A percentile compares a stretch with the other conserved stretches of the same genome.
Conservation (phyloP, 2,329 filamentous ascomycete genomes). For the Aspergillus costaricaensis region DNA sequence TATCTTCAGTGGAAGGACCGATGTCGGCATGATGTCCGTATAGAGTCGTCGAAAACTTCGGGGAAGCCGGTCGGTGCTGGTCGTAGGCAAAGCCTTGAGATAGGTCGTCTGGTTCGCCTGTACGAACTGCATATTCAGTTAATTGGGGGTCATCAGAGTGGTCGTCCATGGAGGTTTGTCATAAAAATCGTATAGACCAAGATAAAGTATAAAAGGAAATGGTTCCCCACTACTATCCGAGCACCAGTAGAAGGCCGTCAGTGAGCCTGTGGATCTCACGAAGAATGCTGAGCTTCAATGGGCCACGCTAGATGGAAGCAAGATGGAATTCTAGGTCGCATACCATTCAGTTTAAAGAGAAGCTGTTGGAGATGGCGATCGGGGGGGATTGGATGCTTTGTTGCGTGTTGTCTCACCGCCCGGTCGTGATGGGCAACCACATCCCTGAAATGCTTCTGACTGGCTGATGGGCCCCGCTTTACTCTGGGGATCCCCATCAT, state of each 20-base stretch:
- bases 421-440: slow-evolving; percentile 1
- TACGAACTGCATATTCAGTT: background rate
- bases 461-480: background rate
- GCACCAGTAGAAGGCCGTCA: background rate
- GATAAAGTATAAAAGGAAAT: slow-evolving; percentile 1
- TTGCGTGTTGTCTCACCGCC: background rate
- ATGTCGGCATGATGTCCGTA: slow-evolving; percentile 11
- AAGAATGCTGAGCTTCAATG: background rate
- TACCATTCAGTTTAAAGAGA: background rate
- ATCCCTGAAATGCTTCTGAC: background rate
- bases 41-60: background rate
- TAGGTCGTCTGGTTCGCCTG: background rate
- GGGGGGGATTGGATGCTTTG: background rate
- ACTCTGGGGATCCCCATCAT: background rate
- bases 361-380: background rate
- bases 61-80: background rate
- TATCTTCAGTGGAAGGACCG: slow-evolving; percentile 20
- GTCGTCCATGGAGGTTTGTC: slow-evolving; percentile 1
- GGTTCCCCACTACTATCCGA: background rate
- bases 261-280: background rate
- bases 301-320: background rate
- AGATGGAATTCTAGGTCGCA: background rate
- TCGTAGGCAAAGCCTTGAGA: background rate
- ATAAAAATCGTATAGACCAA: background rate
- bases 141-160: background rate